phyloP scores from a whole-genome alignment of 208 protist genomes.

The Trypanosoma lewisi region DNA sequence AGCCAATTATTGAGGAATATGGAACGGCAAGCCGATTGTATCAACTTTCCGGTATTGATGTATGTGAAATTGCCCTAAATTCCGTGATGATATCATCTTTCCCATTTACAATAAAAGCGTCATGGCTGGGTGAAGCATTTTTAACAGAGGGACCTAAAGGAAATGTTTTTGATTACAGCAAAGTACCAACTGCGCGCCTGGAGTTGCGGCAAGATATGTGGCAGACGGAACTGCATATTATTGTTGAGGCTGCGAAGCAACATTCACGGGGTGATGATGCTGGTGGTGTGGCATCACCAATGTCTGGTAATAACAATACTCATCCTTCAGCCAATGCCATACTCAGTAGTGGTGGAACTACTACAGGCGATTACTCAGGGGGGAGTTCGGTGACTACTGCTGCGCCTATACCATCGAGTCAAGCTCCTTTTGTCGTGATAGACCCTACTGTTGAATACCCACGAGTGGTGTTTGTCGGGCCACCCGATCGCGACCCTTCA shows the following conservation, averaged over 20 bases:
- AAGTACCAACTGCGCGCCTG: constrained; percentile 68
- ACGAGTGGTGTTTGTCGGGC: constrained; percentile 53
- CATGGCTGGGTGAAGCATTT: constrained; percentile 74
- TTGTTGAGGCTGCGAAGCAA: constrained; percentile 14
- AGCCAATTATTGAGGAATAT: constrained; percentile 89
- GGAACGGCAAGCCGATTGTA: constrained; percentile 61
- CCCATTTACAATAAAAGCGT: constrained; percentile 39
- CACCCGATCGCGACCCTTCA: constrained; percentile 69
- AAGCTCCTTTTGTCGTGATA: constrained; percentile 56
- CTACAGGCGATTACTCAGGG: neutral
- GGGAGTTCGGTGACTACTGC: neutral
- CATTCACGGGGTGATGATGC: neutral
- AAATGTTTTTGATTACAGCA: constrained; percentile 59
- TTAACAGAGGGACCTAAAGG: constrained; percentile 50
- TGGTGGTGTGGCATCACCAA: constrained; percentile 6
- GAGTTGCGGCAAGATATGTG: constrained; percentile 73
- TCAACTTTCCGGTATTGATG: constrained; percentile 69
- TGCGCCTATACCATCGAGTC: constrained; percentile 5
- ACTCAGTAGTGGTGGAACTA: neutral
- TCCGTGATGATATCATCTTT: constrained; percentile 85
- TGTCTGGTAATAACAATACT: neutral
- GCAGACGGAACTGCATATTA: constrained; percentile 47
- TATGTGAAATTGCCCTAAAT: constrained; percentile 86
- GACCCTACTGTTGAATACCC: constrained; percentile 72
- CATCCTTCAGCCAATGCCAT: neutral